Base-by-base conservation (phyloP, 257 asterid genomes). In the Solanum tarijense region DNA sequence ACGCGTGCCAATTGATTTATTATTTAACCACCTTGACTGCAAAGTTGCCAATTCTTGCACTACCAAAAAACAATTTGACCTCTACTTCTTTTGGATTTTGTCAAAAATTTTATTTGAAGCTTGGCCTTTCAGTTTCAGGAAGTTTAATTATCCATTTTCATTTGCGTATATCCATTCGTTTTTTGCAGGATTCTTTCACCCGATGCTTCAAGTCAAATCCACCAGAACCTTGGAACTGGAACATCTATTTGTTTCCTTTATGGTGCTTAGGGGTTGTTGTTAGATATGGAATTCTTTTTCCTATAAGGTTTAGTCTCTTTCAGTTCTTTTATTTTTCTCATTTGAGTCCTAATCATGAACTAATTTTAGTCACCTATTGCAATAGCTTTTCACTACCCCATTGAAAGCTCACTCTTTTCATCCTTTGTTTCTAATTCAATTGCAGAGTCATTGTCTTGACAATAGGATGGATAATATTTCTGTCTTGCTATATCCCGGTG, bases 221-320 rank as follows among this genome's bases (percentile, higher is more conserved):
- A 84, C 98, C 99, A 38, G 99, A 96, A 79, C 99, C 99, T 23
- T 96, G 99, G 99, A 96, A 95, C 91, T 97, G 99, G 99, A 97
- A 96, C 72, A 74, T 92, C 39, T 92, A 97, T 92, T 92, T 97
- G 92, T 97, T 97, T 90, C 99, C 99, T 55, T 88, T 97, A 89
- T 96, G 99, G 99, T 97, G 99, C 89, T 87, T 95, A 90, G 99
- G 99, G 84, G 98, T 95, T 65, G 90, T 94, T 58, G 95, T 96
- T 90, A 92, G 99, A 95, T 97, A 97, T 91, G 94, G 94, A 35
- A 8, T 96, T 85, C 97, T 97, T 90, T 97, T 97, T 89, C 99
- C 99, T 81, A 68, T 88, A 83, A 94, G 99, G 98, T 97, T 31
- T 86, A 83, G 87, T 18, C 58, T 75, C 83, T 79, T 86, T 65